Base-by-base conservation (phyloP, 2,329 filamentous ascomycete species). In the Helicocarpus griseus region DNA sequence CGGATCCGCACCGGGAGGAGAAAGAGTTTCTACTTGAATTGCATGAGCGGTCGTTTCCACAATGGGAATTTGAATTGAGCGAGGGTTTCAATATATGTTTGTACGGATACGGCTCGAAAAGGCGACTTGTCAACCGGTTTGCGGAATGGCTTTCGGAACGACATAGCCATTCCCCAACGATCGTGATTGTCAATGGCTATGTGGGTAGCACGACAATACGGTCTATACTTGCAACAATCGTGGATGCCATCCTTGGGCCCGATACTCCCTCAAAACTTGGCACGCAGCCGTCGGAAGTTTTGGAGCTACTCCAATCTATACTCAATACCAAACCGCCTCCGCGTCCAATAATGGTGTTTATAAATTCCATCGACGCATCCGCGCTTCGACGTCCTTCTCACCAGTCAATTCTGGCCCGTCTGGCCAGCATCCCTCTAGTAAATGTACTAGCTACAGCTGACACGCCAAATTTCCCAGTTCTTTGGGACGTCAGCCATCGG, bases 101-200 rank as follows among this genome's bases (percentile, higher is more conserved):
- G 0, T 96, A 94, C 65, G 93, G 93, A 28, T 95, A 89, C 65
- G 93, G 93, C 0, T 95, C 89, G 2, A 98, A 98, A 69, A 78
- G 87, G 31, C 71, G 75, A 2, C 78, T 97, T 1, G 74, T 91
- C 8, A 81, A 84, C 54, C 76, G 79, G 40, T 94, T 95, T 65
- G 89, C 88, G 0, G 78, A 81, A 51, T 80, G 87, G 66, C 63
- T 87, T 13, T 80, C 87, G 61, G 68, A 76, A 48, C 67, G 66
- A 21, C 58, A 62, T 36, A 58, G 33, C 35, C 57, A 57, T 46
- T 57, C 55, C 14, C 64, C 59, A 5, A 81, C 78, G 45, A 88
- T 95, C 56, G 81, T 95, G 35, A 76, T 97, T 5, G 78, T 95
- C 55, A 97, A 97, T 67, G 93, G 90, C 35, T 94, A 96, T 68